Conservation (phyloP, 1,139 yeast species). For the Pichia cactophila region DNA sequence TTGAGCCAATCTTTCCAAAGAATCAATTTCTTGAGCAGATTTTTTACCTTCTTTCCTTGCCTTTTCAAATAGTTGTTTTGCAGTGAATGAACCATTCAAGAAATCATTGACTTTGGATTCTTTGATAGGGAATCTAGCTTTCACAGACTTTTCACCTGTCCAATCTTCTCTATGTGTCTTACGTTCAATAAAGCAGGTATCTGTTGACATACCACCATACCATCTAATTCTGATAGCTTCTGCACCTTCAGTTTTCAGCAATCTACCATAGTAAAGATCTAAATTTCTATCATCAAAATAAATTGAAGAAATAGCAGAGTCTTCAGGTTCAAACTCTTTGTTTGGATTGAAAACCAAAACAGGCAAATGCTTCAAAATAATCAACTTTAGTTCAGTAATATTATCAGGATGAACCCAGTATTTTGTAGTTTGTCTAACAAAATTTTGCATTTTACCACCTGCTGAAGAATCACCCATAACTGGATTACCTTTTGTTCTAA, state of each 20-base stretch:
- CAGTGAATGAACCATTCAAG: conserved; percentile 76
- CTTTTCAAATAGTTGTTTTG: conserved; percentile 83
- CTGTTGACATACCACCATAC: conserved; percentile 97
- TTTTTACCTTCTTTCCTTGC: conserved; percentile 90
- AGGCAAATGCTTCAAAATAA: conserved; percentile 88
- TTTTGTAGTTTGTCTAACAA: conserved; percentile 95
- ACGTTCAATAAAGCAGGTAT: conserved; percentile 89
- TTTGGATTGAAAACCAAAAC: conserved; percentile 93
- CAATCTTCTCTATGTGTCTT: conserved; percentile 98
- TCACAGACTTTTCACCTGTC: conserved; percentile 98
- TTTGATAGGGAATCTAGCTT: conserved; percentile 88
- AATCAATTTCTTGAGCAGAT: conserved; percentile 77
- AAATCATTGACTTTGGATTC: conserved; percentile 86
- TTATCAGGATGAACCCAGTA: conserved; percentile 99
- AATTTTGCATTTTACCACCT: conserved; percentile 96
- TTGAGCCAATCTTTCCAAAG: conserved; percentile 81
- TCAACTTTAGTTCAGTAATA: conserved; percentile 91
- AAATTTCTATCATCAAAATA: conserved; percentile 84
- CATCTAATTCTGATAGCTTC: conserved; percentile 97
- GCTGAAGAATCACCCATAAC: conserved; percentile 91
- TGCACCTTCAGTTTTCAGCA: conserved; percentile 96
- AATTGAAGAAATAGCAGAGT: conserved; percentile 92
- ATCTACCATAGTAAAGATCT: conserved; percentile 89
- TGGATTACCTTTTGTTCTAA: conserved; percentile 93
- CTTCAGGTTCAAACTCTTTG: conserved; percentile 91